Evolutionary conservation across 1,284 basidiomycete species (phyloP), one percentile per base, ranked within the genome.

Genomic region (Sporisorium exsertum): DNA sequence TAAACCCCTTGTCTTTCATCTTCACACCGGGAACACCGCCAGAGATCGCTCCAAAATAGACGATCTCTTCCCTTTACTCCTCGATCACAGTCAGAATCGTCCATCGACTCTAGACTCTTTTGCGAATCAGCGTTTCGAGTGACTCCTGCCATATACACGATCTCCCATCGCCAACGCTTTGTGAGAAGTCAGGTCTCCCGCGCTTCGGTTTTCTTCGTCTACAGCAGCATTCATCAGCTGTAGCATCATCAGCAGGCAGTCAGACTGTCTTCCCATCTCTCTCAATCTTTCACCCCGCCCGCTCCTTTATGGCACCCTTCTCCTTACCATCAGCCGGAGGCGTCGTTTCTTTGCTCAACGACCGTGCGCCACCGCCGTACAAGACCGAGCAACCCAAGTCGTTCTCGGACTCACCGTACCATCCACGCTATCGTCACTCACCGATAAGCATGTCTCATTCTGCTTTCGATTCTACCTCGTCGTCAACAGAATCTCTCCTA

Each of bases 311-410:
- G 70, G 54, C 60, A 58, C 56, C 74, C 20, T 77, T 77, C 60
- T 64, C 64, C 45, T 64, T 77, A 57, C 63, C 70, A 67, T 77
- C 75, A 57, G 63, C 75, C 49, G 75, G 75, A 69, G 71, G 75
- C 55, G 63, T 77, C 64, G 75, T 77, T 70, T 73, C 75, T 64
- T 70, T 77, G 57, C 70, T 77, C 60, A 77, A 77, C 71, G 75
- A 73, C 62, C 70, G 67, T 67, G 66, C 67, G 70, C 66, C 65
- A 57, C 62, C 62, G 32, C 62, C 58, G 66, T 60, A 59, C 47
- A 57, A 62, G 46, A 26, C 69, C 60, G 71, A 77, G 64, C 68
- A 53, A 32, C n/a, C 42, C 2, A 45, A 20, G 5, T 51, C 58
- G 29, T 59, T 65, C 49, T 72, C 69, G 58, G 61, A 70, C 55